Evolutionary conservation across 2,329 filamentous ascomycete genomes (phyloP).

Genomic region (Ophiostoma novo-ulmi): DNA sequence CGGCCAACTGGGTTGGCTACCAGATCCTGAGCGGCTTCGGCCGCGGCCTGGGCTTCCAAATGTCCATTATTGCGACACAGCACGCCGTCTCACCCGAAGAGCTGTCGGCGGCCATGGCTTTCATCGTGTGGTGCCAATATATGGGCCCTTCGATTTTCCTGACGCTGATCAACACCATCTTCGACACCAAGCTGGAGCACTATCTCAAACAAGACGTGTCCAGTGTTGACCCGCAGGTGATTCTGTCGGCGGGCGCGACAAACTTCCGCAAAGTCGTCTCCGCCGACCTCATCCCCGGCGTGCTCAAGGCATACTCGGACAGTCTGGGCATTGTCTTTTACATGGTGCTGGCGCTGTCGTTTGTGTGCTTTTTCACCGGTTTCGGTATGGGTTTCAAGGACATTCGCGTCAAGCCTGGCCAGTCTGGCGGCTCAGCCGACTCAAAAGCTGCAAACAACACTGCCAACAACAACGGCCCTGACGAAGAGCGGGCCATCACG

Average conservation of each 20-base stretch:
- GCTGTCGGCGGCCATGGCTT: conserved; percentile 31
- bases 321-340: conserved; percentile 39
- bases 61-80: conserved; percentile 32
- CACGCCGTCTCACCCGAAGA: conserved; percentile 29
- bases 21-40: conserved; percentile 33
- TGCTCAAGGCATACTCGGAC: conserved; percentile 38
- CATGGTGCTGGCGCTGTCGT: conserved; percentile 36
- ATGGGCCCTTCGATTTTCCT: conserved; percentile 49
- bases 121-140: conserved; percentile 47
- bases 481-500: neutral
- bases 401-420: conserved; percentile 32
- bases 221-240: conserved; percentile 9
- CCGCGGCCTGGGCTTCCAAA: conserved; percentile 31
- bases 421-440: neutral
- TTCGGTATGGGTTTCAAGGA: conserved; percentile 46
- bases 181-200: conserved; percentile 39
- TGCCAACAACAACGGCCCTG: neutral
- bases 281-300: conserved; percentile 32
- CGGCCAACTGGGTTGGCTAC: conserved; percentile 35
- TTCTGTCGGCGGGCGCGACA: conserved; percentile 26
- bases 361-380: conserved; percentile 35
- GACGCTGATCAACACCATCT: conserved; percentile 48
- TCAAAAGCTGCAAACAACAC: neutral
- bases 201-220: conserved; percentile 20
- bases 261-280: conserved; percentile 36